Evolutionary conservation across 2,329 filamentous ascomycete genomes (phyloP).

Genomic region (Lasiodiplodia citricola): DNA sequence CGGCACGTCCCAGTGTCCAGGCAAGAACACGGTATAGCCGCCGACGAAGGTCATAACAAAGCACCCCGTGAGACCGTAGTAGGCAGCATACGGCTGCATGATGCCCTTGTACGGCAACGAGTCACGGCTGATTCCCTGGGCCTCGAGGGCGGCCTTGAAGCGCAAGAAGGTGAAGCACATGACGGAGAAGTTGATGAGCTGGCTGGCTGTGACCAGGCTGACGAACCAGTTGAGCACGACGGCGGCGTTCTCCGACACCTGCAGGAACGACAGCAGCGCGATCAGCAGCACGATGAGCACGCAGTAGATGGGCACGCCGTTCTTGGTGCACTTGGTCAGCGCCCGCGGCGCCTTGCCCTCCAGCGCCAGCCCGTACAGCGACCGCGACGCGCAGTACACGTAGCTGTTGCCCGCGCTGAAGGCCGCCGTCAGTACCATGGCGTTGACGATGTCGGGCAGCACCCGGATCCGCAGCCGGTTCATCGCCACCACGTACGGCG

Average conservation of each 20-base stretch:
- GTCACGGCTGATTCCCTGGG: conserved; percentile 45
- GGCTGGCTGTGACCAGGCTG: conserved; percentile 47
- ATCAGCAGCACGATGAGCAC: conserved; percentile 55
- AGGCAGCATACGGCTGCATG: conserved; percentile 42
- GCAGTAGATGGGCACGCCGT: conserved; percentile 52
- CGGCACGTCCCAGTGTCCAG: conserved; percentile 68
- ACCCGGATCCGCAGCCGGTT: conserved; percentile 51
- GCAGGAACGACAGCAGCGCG: conserved; percentile 72
- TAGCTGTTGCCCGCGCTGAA: conserved; percentile 80
- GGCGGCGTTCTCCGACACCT: conserved; percentile 66
- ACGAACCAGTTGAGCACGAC: conserved; percentile 60
- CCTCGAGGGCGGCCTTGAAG: conserved; percentile 45
- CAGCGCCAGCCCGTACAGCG: conserved; percentile 69
- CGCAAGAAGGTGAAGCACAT: conserved; percentile 45
- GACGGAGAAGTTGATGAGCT: conserved; percentile 48
- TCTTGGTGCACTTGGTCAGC: conserved; percentile 50
- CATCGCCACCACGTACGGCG: conserved; percentile 61
- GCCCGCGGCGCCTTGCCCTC: conserved; percentile 51
- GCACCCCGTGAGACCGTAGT: conserved; percentile 63
- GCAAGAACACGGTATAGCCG: conserved; percentile 77
- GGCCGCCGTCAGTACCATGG: conserved; percentile 76
- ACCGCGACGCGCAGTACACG: conserved; percentile 72
- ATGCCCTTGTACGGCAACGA: conserved; percentile 46
- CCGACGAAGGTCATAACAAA: conserved; percentile 78
- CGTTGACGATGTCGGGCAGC: conserved; percentile 72